A percentile compares a stretch with the other conserved stretches of the same genome.
These are phyloP conservation scores for Marsdenia floribunda DNA, from an alignment of 257 asterid genomes.

Conservation along the genomic window DNA sequence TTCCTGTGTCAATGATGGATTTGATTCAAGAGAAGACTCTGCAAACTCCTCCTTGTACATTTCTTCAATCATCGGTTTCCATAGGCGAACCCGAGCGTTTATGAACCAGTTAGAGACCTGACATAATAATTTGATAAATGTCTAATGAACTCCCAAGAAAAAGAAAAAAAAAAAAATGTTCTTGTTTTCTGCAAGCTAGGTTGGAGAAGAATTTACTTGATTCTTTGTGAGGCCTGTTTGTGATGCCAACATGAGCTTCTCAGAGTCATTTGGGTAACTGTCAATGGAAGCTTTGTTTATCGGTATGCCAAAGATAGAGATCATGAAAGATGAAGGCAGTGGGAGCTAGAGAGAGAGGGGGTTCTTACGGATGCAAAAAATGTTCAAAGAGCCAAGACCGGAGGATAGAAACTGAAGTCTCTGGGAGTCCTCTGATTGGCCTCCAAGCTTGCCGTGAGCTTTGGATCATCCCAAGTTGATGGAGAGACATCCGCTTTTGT, in stretches of 20 bases:
- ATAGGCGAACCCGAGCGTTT: conserved; percentile 82
- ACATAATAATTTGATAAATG: not conserved
- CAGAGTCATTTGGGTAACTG: conserved; percentile 87
- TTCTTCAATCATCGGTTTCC: conserved; percentile 98
- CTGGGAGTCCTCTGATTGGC: conserved; percentile 84
- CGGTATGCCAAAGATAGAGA: not conserved
- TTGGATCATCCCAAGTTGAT: conserved; percentile 52
- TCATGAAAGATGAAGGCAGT: not conserved
- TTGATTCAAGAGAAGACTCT: conserved; percentile 58
- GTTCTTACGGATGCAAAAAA: conserved; percentile 81
- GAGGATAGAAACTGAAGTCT: conserved; percentile 67
- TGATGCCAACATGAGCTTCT: conserved; percentile 80
- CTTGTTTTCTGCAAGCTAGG: not conserved
- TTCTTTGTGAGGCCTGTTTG: conserved; percentile 91
- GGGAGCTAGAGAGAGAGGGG: not conserved
- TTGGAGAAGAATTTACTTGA: conserved; percentile 43
- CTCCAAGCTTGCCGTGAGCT: conserved; percentile 61
- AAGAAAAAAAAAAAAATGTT: not conserved
- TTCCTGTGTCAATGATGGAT: conserved; percentile 41
- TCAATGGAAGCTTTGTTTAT: conserved; percentile 1
- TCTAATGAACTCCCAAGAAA: not conserved
- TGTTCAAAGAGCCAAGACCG: conserved; percentile 98
- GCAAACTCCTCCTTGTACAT: conserved; percentile 84
- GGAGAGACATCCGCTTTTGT: conserved; percentile 39
- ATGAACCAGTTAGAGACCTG: conserved; percentile 90